These are phyloP conservation scores for Borovskyia barvae DNA, from an alignment of 208 protist genomes.

Conservation along the genomic window DNA sequence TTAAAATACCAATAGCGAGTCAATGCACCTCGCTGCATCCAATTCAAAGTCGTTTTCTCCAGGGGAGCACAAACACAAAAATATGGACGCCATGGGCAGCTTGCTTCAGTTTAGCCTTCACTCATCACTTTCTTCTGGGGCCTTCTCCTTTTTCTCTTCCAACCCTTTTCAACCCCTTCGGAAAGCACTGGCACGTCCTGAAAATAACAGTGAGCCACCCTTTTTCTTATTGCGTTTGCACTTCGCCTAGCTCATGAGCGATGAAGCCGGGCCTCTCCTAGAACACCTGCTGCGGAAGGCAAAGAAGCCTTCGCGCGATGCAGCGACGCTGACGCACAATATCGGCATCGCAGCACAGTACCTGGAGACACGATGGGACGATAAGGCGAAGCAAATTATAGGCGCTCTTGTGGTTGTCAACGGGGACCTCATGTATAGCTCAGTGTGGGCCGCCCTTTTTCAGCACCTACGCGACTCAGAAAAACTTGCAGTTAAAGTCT, in stretches of 20 bases:
- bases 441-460: slow-evolving; percentile 53
- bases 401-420: slow-evolving; percentile 24
- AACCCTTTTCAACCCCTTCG: too few species aligned
- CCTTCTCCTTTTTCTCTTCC: too few species aligned
- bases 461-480: slow-evolving; percentile 39
- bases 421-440: slow-evolving; percentile 25
- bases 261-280: slow-evolving; percentile 6
- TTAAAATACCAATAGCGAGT: too few species aligned
- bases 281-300: slow-evolving; percentile 6
- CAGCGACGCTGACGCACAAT: slow-evolving; percentile 23
- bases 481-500: slow-evolving; percentile 22
- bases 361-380: slow-evolving; percentile 23
- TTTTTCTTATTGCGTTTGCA: too few species aligned
- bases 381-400: slow-evolving; percentile 22
- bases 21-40: too few species aligned
- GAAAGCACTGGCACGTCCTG: too few species aligned
- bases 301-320: slow-evolving; percentile 15
- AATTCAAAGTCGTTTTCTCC: too few species aligned
- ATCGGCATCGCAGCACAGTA: slow-evolving; percentile 7
- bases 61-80: too few species aligned
- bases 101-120: too few species aligned
- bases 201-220: too few species aligned
- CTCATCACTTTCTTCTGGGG: too few species aligned
- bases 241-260: slow-evolving; percentile 1
- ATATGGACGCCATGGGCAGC: too few species aligned